A percentile compares a stretch with the other conserved stretches of the same genome.
Evolutionary conservation across 169 alveolate species (phyloP).

Genomic region (Plasmodium chabaudi): DNA sequence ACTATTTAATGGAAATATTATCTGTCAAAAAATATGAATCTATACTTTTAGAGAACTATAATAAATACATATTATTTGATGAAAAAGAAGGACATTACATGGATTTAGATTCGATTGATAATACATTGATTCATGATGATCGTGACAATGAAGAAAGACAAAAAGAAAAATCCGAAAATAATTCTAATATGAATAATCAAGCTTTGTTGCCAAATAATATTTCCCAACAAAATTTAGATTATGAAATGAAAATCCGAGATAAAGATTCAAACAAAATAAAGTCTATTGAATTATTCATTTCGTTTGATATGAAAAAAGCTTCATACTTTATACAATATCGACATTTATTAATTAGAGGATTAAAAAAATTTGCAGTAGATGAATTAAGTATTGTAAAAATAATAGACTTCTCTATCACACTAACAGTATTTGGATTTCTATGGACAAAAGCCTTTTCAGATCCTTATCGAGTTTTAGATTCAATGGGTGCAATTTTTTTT

Average conservation of each 20-base stretch:
- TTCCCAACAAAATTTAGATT: not conserved
- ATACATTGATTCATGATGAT: constrained; percentile 43
- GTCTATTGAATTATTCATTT: constrained; percentile 41
- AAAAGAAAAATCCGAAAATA: not conserved
- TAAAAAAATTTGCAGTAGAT: constrained; percentile 41
- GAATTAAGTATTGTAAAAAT: constrained; percentile 35
- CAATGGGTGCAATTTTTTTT: constrained; percentile 71
- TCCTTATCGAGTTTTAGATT: constrained; percentile 45
- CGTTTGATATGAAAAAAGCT: constrained; percentile 37
- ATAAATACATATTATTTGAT: constrained; percentile 30
- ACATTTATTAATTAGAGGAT: constrained; percentile 48
- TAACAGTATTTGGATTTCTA: constrained; percentile 49
- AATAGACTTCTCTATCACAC: constrained; percentile 31
- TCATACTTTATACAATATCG: constrained; percentile 32
- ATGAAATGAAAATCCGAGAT: constrained; percentile 29
- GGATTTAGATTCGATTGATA: constrained; percentile 30
- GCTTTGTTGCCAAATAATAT: not conserved
- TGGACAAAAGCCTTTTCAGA: constrained; percentile 57
- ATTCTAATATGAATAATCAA: not conserved
- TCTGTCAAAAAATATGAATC: constrained; percentile 18
- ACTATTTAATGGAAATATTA: constrained; percentile 78
- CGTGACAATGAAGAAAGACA: constrained; percentile 4
- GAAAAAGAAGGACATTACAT: constrained; percentile 25
- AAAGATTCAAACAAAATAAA: constrained; percentile 20
- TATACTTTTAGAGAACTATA: constrained; percentile 46